These are phyloP conservation scores for Ogataea angusta DNA, from an alignment of 805 yeast genomes.

Conservation along the genomic window DNA sequence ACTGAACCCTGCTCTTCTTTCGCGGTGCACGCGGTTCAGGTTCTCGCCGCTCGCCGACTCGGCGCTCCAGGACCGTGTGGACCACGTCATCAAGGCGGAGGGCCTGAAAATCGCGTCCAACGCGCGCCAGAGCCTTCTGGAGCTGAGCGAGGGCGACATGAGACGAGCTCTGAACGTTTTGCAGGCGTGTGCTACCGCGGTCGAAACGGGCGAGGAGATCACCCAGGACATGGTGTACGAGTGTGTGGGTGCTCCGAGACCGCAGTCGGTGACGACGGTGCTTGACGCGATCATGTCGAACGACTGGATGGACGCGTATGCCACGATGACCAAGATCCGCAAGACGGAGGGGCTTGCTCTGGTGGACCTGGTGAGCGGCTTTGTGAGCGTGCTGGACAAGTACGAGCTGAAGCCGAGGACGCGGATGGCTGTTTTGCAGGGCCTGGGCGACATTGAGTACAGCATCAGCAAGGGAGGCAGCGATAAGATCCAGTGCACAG, in stretches of 20 bases:
- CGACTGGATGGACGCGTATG: slow-evolving; percentile 79
- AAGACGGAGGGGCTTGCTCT: slow-evolving; percentile 81
- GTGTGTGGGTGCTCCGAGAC: slow-evolving; percentile 94
- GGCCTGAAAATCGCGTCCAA: slow-evolving; percentile 51
- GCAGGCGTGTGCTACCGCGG: slow-evolving; percentile 88
- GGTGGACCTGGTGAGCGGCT: slow-evolving; percentile 77
- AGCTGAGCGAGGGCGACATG: slow-evolving; percentile 92
- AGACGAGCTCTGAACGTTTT: slow-evolving; percentile 88
- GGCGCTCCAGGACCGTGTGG: slow-evolving; percentile 67
- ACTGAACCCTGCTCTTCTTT: slow-evolving; percentile 87
- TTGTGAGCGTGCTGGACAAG: slow-evolving; percentile 65
- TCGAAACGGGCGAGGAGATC: slow-evolving; percentile 50
- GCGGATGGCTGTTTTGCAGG: slow-evolving; percentile 61
- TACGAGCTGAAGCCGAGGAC: slow-evolving; percentile 63
- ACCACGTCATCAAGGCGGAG: slow-evolving; percentile 68
- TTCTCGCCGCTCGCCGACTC: slow-evolving; percentile 73
- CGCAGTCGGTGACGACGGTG: slow-evolving; percentile 73
- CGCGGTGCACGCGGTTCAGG: slow-evolving; percentile 93
- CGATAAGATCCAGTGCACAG: slow-evolving; percentile 85
- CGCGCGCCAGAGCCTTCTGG: slow-evolving; percentile 65
- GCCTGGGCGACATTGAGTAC: slow-evolving; percentile 85
- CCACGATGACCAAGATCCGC: slow-evolving; percentile 64
- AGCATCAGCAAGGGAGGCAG: slow-evolving; percentile 90
- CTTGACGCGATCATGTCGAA: slow-evolving; percentile 77
- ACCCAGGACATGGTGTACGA: slow-evolving; percentile 79